A percentile compares a stretch with the other conserved stretches of the same genome.
Evolutionary conservation across 2,329 filamentous ascomycete species (phyloP).

Genomic region (Niveomyces coronatus): DNA sequence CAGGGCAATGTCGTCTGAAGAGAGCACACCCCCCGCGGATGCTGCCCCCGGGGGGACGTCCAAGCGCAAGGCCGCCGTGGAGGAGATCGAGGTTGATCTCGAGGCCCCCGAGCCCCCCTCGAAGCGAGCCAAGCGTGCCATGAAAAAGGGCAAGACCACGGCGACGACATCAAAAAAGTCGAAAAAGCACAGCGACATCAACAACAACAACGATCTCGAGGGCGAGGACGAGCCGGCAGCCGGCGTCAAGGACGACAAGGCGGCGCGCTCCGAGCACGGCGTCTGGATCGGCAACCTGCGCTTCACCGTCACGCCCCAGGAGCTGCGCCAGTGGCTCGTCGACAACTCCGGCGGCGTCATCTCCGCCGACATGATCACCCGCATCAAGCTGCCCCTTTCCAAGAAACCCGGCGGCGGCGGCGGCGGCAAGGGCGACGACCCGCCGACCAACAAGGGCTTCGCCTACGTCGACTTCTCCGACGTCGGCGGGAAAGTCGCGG

Average conservation of each 20-base stretch:
- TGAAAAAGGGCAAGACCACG: slow-evolving; percentile 70
- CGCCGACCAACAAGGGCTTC: slow-evolving; percentile 72
- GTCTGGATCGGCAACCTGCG: slow-evolving; percentile 95
- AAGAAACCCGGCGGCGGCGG: slow-evolving; percentile 34
- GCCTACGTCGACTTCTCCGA: slow-evolving; percentile 88
- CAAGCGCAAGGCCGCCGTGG: slow-evolving; percentile 60
- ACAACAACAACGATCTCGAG: slow-evolving; percentile 24
- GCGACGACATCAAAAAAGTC: slow-evolving; percentile 31
- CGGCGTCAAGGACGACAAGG: slow-evolving; percentile 27
- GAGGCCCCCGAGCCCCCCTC: slow-evolving; percentile 85
- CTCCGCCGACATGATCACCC: slow-evolving; percentile 62
- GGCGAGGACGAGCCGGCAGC: slow-evolving; percentile 28
- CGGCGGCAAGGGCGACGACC: slow-evolving; percentile 21
- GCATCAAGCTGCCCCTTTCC: slow-evolving; percentile 66
- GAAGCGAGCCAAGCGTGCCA: slow-evolving; percentile 80
- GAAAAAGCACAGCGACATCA: too few relatives aligned
- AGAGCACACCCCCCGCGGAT: slow-evolving; percentile 10
- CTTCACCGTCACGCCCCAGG: slow-evolving; percentile 66
- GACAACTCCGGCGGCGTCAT: slow-evolving; percentile 58
- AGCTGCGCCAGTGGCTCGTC: slow-evolving; percentile 72
- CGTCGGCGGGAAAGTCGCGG: slow-evolving; percentile 59
- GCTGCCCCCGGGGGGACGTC: slow-evolving; percentile 17
- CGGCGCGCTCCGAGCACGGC: slow-evolving; percentile 64
- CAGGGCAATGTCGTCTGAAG: slow-evolving; percentile 4
- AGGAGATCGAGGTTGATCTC: slow-evolving; percentile 84